Evolutionary conservation across 768 basidiomycete genomes (phyloP), one percentile per base, ranked within the genome.

Genomic region (Polyporus arcularius): DNA sequence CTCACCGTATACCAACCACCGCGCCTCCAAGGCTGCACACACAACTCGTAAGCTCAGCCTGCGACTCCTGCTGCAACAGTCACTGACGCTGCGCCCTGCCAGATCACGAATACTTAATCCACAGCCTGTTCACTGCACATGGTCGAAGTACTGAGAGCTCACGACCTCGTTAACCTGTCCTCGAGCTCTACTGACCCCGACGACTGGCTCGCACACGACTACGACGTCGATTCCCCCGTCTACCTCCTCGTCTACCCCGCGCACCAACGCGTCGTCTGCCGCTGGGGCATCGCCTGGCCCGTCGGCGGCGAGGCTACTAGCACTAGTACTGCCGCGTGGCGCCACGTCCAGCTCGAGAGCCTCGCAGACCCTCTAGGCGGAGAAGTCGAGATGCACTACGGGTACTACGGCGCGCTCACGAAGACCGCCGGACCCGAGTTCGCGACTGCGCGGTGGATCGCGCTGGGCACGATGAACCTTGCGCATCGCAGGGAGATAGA

Each of bases 141-240:
- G 58, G 58, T 60, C 42, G 52, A 62, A 48, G 39, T 62, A 45
- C 52, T 62, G 39, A 40, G 32, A 26, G 39, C 31, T 12, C 52
- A 55, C 16, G 53, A 54, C 18, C 32, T 48, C 26, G 32, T 43
- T 31, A 31, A 35, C 12, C 47, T 58, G 16, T 5, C 61, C 10
- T 16, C 53, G 7, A 26, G n/a, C 32, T 18, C 21, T 16, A 31
- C 32, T 15, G 53, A 53, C 31, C 48, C 53, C 31, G 61, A 62
- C 61, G 61, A 62, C 61, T 62, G 61, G 61, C 61, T 62, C 14
- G 61, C 61, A 16, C 57, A 41, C 47, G 61, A 62, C 53, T 11
- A 57, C 53, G 61, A 62, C 53, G 53, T 62, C 40, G 52, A 54
- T 1, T 26, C 40, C 18, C 56, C 61, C 9, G 47, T 62, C 41